A percentile compares a stretch with the other conserved stretches of the same genome.
phyloP scores from a whole-genome alignment of 179 eudicot species.

The Spergularia azorica region DNA sequence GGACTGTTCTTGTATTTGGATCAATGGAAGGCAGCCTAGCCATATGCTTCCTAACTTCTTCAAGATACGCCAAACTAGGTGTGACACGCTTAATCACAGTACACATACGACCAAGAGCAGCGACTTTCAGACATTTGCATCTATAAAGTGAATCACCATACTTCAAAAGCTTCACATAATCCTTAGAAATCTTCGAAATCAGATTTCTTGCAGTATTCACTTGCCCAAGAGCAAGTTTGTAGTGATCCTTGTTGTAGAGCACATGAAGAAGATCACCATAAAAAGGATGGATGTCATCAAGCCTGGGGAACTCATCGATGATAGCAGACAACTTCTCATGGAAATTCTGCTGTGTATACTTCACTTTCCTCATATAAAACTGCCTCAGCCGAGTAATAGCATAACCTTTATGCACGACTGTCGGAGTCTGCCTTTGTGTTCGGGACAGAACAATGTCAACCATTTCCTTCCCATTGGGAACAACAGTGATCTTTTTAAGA shows the following conservation, averaged over 20 bases:
- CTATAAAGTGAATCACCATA: constrained; percentile 91
- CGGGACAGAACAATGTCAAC: constrained; percentile 85
- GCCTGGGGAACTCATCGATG: constrained; percentile 91
- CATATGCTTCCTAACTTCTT: constrained; percentile 95
- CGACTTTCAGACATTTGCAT: constrained; percentile 88
- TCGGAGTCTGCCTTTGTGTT: constrained; percentile 88
- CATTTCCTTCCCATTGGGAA: constrained; percentile 87
- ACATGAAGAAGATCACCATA: constrained; percentile 93
- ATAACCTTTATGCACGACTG: constrained; percentile 94
- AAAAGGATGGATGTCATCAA: constrained; percentile 88
- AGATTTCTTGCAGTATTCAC: constrained; percentile 86
- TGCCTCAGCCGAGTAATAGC: constrained; percentile 79
- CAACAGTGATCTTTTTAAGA: constrained; percentile 84
- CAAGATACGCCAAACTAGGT: constrained; percentile 95
- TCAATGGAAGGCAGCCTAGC: constrained; percentile 93
- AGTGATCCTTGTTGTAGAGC: constrained; percentile 89
- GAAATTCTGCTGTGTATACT: constrained; percentile 75
- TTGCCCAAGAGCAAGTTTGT: constrained; percentile 98
- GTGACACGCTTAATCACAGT: constrained; percentile 76
- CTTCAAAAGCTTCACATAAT: constrained; percentile 80
- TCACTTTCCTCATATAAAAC: constrained; percentile 94
- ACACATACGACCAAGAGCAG: constrained; percentile 98
- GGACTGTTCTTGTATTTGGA: constrained; percentile 83
- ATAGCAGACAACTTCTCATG: constrained; percentile 88
- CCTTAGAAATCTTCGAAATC: constrained; percentile 74